Evolutionary conservation across 202 grass and related monocot species (phyloP).

Genomic region (Cymbopogon flexuosus): DNA sequence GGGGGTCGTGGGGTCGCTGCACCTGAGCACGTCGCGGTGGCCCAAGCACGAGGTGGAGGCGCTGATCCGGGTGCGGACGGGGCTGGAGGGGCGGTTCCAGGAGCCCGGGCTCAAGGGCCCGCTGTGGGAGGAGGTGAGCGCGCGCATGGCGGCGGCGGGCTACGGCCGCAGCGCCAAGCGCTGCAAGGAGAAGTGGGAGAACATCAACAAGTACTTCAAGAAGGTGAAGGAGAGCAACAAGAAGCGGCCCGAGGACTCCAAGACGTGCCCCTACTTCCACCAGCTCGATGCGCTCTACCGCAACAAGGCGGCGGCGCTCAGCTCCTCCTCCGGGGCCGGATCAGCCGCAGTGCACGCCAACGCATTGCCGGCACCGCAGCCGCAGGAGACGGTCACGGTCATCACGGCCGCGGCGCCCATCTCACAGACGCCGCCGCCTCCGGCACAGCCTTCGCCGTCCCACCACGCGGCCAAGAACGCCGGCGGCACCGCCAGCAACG

Average conservation of each 20-base stretch:
- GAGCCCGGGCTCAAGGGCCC: conserved; percentile 84
- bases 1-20: background rate
- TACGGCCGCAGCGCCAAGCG: conserved; percentile 70
- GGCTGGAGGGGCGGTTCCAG: conserved; percentile 73
- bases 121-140: conserved; percentile 94
- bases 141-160: conserved; percentile 63
- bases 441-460: background rate
- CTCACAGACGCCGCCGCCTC: conserved; percentile 38
- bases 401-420: conserved; percentile 42
- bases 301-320: conserved; percentile 50
- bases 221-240: conserved; percentile 99
- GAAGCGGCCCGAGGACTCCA: conserved; percentile 87
- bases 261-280: conserved; percentile 97
- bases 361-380: conserved; percentile 2
- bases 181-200: conserved; percentile 99
- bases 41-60: conserved; percentile 82
- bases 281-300: conserved; percentile 93
- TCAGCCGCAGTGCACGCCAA: background rate
- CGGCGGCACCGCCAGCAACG: conserved; percentile 2
- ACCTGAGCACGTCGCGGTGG: conserved; percentile 58
- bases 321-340: background rate
- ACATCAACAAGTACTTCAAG: conserved; percentile 99
- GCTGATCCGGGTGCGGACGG: conserved; percentile 63
- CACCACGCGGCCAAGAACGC: conserved; percentile 33
- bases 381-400: conserved; percentile 17